Evolutionary conservation across 768 basidiomycete genomes (phyloP).

Genomic region (Collybiopsis luxurians): DNA sequence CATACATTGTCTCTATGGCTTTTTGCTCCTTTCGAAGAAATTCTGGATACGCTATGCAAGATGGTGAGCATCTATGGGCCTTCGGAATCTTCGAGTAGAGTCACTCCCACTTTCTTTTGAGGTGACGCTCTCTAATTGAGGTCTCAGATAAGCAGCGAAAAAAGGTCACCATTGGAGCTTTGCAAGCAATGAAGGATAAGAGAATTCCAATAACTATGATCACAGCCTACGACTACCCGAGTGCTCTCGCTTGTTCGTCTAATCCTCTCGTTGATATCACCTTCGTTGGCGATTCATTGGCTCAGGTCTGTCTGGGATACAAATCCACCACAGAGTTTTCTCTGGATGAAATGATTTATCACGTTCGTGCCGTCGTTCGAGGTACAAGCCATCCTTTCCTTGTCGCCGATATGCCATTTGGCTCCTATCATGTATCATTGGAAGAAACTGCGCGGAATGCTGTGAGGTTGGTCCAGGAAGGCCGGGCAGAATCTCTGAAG

Average conservation of each 20-base stretch:
- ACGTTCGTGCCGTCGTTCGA: slow-evolving; percentile 80
- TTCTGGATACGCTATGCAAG: background rate
- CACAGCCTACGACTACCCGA: slow-evolving; percentile 96
- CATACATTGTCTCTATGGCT: background rate
- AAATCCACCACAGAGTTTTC: slow-evolving; percentile 82
- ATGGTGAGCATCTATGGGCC: slow-evolving; percentile 4
- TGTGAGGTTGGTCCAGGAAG: slow-evolving; percentile 80
- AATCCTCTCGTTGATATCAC: slow-evolving; percentile 74
- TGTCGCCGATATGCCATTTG: slow-evolving; percentile 96
- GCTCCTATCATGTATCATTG: slow-evolving; percentile 69
- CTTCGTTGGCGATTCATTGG: slow-evolving; percentile 94
- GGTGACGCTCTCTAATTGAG: background rate
- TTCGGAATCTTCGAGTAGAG: background rate
- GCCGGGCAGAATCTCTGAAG: slow-evolving; percentile 84
- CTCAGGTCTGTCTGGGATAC: slow-evolving; percentile 94
- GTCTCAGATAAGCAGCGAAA: slow-evolving; percentile 42
- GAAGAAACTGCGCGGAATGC: slow-evolving; percentile 72
- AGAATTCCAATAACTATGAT: slow-evolving; percentile 83
- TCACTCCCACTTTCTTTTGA: background rate
- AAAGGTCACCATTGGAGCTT: slow-evolving; percentile 84
- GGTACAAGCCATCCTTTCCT: slow-evolving; percentile 83
- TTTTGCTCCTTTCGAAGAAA: background rate
- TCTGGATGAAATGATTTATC: slow-evolving; percentile 91
- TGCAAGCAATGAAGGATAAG: slow-evolving; percentile 54
- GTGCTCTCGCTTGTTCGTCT: slow-evolving; percentile 64